Evolutionary conservation across 305 asterid species (phyloP).

Genomic region (Fraxinus albicans): DNA sequence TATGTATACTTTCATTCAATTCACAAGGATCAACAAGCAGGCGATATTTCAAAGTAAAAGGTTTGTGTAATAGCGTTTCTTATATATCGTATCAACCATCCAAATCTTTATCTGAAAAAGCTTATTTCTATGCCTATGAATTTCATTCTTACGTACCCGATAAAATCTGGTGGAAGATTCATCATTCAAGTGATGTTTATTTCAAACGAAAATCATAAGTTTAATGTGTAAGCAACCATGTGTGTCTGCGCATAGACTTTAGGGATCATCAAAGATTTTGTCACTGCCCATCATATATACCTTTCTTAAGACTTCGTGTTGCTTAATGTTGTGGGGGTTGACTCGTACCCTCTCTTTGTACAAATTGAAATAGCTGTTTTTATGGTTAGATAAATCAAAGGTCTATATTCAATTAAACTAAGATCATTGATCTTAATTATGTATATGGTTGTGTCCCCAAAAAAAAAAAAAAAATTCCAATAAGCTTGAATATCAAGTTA

Average conservation of each 20-base stretch:
- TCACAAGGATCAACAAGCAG: background rate
- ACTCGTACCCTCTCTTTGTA: background rate
- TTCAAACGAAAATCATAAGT: background rate
- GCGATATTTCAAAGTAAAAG: background rate
- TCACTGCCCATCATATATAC: background rate
- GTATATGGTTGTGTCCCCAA: background rate
- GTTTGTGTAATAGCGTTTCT: background rate
- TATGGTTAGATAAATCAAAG: no score
- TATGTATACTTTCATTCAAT: no score
- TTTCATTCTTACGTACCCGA: background rate
- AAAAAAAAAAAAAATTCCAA: no score
- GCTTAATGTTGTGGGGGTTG: background rate
- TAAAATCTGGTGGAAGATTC: background rate
- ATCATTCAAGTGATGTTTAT: background rate
- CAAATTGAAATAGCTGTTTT: background rate
- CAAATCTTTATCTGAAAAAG: background rate
- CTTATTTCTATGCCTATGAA: background rate
- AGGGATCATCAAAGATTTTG: background rate
- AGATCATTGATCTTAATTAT: background rate
- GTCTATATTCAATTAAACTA: background rate
- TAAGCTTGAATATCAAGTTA: background rate
- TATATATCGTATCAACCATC: background rate
- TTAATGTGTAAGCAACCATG: background rate
- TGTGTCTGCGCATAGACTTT: background rate
- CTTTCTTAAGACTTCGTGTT: background rate